Evolutionary conservation across 495 filamentous ascomycete species (phyloP).

Genomic region (Penicillium coffeae): DNA sequence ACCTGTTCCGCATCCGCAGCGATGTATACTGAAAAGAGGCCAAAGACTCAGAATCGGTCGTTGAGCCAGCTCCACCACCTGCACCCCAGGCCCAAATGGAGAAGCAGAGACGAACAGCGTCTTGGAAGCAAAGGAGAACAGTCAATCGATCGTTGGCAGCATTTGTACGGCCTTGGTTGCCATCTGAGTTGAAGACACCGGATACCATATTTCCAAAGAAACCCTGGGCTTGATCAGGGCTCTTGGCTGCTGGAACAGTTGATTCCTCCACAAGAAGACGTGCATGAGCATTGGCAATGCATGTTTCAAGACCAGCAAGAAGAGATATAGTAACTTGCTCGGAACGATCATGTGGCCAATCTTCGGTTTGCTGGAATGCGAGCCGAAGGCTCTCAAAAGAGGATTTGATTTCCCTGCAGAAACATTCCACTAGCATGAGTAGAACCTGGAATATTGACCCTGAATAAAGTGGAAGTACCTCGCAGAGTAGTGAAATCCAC

Average conservation of each 20-base stretch:
- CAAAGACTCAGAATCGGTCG: constrained; percentile 63
- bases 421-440: constrained; percentile 82
- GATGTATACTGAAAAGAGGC: constrained; percentile 90
- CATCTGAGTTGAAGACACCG: constrained; percentile 80
- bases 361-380: constrained; percentile 40
- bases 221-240: constrained; percentile 78
- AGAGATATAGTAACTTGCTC: constrained; percentile 61
- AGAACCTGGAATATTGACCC: constrained; percentile 84
- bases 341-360: constrained; percentile 42
- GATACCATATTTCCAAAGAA: constrained; percentile 98
- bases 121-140: constrained; percentile 93
- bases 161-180: constrained; percentile 65
- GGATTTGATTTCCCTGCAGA: constrained; percentile 69
- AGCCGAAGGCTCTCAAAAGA: constrained; percentile 63
- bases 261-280: constrained; percentile 72
- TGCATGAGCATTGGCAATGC: constrained; percentile 84
- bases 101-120: constrained; percentile 87
- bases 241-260: constrained; percentile 62
- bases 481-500: constrained; percentile 84
- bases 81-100: constrained; percentile 92
- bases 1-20: constrained; percentile 81
- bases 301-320: constrained; percentile 84
- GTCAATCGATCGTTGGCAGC: constrained; percentile 92
- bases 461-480: constrained; percentile 78
- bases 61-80: constrained; percentile 50